Conservation (phyloP, 257 asterid genomes). For the Solanum tacnaense region DNA sequence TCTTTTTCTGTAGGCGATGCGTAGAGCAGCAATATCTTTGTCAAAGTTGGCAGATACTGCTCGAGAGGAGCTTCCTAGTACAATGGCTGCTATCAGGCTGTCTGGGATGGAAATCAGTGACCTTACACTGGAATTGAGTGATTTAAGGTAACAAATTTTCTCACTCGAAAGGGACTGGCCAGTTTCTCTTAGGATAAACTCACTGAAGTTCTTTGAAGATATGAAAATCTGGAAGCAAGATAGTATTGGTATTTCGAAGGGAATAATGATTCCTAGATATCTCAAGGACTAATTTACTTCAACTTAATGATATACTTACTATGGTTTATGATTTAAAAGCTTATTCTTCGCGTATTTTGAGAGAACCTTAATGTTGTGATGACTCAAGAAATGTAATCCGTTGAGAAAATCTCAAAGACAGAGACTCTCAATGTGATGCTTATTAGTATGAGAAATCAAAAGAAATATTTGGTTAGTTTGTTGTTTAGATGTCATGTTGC, state of each 20-base stretch:
- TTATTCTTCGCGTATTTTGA: neutral
- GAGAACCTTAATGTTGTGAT: neutral
- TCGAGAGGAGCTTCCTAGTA: constrained; percentile 80
- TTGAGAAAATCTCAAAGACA: neutral
- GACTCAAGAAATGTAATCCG: neutral
- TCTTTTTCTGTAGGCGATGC: constrained; percentile 56
- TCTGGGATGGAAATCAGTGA: constrained; percentile 92
- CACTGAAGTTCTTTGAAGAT: neutral
- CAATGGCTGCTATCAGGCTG: constrained; percentile 84
- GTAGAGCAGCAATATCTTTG: constrained; percentile 71
- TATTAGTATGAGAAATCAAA: neutral
- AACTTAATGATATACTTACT: neutral
- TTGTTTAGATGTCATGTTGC: neutral
- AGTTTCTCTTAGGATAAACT: neutral
- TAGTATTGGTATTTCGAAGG: neutral
- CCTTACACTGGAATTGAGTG: constrained; percentile 76
- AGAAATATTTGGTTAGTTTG: neutral
- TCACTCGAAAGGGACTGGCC: neutral
- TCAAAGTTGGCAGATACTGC: constrained; percentile 79
- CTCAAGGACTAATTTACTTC: neutral
- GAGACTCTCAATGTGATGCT: neutral
- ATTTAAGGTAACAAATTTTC: constrained; percentile 47
- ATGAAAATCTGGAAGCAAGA: neutral
- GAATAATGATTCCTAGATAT: neutral
- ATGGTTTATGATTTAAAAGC: neutral